These are phyloP conservation scores for Mallotus japonicus DNA, from an alignment of 441 rosid genomes.

Conservation along the genomic window DNA sequence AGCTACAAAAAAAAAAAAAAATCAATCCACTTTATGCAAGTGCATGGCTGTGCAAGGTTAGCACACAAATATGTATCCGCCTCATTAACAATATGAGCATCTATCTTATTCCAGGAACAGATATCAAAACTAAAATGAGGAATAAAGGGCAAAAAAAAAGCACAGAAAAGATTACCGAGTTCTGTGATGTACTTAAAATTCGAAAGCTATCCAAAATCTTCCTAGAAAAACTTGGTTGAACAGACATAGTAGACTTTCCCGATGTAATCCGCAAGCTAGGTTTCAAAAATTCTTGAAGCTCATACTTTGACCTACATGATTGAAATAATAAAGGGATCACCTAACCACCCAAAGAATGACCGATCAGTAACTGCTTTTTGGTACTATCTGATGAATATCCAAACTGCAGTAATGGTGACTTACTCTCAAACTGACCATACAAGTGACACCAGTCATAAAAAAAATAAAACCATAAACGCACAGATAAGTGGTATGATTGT, in stretches of 20 bases:
- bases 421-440: conserved; percentile 1
- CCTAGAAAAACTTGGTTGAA: conserved; percentile 52
- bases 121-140: not conserved
- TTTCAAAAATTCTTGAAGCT: conserved; percentile 88
- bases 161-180: conserved; percentile 38
- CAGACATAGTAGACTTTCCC: conserved; percentile 45
- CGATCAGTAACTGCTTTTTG: not conserved
- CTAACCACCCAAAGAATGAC: conserved; percentile 4
- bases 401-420: conserved; percentile 2
- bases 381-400: conserved; percentile 7
- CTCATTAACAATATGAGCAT: conserved; percentile 6
- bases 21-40: not conserved
- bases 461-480: not conserved
- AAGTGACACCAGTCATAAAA: not conserved
- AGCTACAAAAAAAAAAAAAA: not conserved
- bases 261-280: conserved; percentile 85
- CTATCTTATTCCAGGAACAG: not conserved
- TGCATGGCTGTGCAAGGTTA: not conserved
- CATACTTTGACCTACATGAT: conserved; percentile 81
- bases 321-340: conserved; percentile 19
- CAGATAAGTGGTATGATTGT: not conserved
- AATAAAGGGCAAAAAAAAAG: not conserved
- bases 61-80: not conserved
- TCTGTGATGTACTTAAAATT: conserved; percentile 42
- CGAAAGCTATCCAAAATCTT: conserved; percentile 68